A percentile compares a stretch with the other conserved stretches of the same genome.
phyloP scores from a whole-genome alignment of 495 filamentous ascomycete species.

The Tricharina praecox region DNA sequence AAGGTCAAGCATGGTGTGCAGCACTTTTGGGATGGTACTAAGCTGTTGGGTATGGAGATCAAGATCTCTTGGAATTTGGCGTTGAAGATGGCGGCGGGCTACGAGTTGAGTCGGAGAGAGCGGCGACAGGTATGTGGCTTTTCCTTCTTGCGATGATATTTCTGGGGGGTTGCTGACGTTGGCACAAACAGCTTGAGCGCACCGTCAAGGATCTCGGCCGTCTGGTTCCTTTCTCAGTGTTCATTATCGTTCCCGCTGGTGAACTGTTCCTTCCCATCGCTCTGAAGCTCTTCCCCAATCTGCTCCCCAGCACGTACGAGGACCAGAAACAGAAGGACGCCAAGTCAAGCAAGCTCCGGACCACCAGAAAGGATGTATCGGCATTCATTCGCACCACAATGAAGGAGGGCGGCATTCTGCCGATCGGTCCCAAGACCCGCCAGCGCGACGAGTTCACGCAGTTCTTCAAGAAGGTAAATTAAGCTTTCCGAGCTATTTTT shows the following conservation, averaged over 20 bases:
- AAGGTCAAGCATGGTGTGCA: slow-evolving; percentile 80
- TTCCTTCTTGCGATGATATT: not conserved
- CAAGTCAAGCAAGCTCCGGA: slow-evolving; percentile 66
- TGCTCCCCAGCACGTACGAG: slow-evolving; percentile 95
- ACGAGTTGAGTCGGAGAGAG: slow-evolving; percentile 89
- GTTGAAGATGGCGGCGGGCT: slow-evolving; percentile 92
- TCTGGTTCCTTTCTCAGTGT: slow-evolving; percentile 88
- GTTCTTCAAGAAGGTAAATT: slow-evolving; percentile 80
- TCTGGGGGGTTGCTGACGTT: not conserved
- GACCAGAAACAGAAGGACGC: slow-evolving; percentile 72
- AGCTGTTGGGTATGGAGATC: slow-evolving; percentile 81
- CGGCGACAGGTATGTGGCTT: slow-evolving; percentile 57
- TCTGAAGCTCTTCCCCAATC: slow-evolving; percentile 84
- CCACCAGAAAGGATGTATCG: slow-evolving; percentile 86
- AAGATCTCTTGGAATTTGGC: slow-evolving; percentile 80
- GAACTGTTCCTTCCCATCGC: slow-evolving; percentile 89
- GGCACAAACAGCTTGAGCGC: slow-evolving; percentile 46
- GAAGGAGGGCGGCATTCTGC: slow-evolving; percentile 70
- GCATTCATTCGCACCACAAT: slow-evolving; percentile 77
- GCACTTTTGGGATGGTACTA: slow-evolving; percentile 99
- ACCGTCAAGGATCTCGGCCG: slow-evolving; percentile 88
- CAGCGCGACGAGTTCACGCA: slow-evolving; percentile 90
- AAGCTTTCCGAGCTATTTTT: not conserved
- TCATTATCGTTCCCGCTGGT: slow-evolving; percentile 90
- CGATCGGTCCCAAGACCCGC: slow-evolving; percentile 65